Conservation (phyloP, 441 rosid genomes). For the Macaranga tanarius region DNA sequence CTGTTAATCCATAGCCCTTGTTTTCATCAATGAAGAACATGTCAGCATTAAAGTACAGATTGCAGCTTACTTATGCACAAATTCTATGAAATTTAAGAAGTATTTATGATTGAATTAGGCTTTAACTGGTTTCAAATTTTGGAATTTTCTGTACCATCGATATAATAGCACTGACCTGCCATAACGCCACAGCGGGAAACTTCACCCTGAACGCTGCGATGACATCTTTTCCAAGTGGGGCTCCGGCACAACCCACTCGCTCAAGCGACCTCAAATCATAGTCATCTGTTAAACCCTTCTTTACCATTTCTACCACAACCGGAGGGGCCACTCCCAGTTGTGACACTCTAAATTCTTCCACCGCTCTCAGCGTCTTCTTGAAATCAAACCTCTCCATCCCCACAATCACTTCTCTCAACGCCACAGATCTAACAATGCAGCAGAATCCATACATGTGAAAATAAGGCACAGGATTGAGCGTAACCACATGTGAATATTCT, state of each 20-base stretch:
- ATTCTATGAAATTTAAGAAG: too few relatives aligned
- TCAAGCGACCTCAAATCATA: slow-evolving; percentile 36
- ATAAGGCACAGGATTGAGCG: slow-evolving; percentile 31
- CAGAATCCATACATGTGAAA: slow-evolving; percentile 34
- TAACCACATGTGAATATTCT: too few relatives aligned
- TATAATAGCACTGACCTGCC: too few relatives aligned
- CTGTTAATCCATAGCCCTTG: slow-evolving; percentile 42
- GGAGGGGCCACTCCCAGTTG: slow-evolving; percentile 33
- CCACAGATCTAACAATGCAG: not conserved
- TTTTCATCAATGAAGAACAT: not conserved
- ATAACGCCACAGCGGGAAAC: slow-evolving; percentile 26
- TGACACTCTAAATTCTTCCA: not conserved
- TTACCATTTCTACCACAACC: slow-evolving; percentile 31
- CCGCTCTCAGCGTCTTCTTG: slow-evolving; percentile 4
- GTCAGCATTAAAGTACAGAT: too few relatives aligned
- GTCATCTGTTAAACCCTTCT: slow-evolving; percentile 12
- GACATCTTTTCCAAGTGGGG: slow-evolving; percentile 39
- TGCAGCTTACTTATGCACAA: too few relatives aligned
- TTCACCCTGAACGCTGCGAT: slow-evolving; percentile 21
- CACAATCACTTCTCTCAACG: slow-evolving; percentile 33
- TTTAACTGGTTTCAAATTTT: too few relatives aligned
- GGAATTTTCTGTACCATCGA: too few relatives aligned
- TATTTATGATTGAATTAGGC: too few relatives aligned
- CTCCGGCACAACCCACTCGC: slow-evolving; percentile 25
- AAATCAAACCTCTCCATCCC: slow-evolving; percentile 31